Percentiles rank a stretch among this genome's conserved stretches.
Conservation (phyloP, 2,329 filamentous ascomycete species). For the Fusarium stilboides region DNA sequence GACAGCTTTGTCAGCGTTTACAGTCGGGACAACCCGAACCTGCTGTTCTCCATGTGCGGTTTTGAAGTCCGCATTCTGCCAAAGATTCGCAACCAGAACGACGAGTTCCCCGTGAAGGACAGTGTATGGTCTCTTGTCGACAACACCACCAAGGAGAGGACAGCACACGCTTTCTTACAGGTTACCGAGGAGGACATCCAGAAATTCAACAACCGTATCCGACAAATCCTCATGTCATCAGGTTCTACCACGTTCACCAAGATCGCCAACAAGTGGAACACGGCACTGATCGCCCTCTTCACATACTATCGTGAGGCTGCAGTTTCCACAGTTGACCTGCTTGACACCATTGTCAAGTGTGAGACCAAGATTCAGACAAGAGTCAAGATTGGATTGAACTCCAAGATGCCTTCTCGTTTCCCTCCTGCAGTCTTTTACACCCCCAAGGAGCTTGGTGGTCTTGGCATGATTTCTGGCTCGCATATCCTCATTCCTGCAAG, state of each 20-base stretch:
- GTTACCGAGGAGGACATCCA: slow-evolving; percentile 98
- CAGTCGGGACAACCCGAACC: slow-evolving; percentile 96
- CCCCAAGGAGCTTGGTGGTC: slow-evolving; percentile 94
- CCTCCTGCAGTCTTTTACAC: slow-evolving; percentile 99
- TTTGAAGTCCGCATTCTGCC: slow-evolving; percentile 97
- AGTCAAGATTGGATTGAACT: slow-evolving; percentile 98
- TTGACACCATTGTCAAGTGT: slow-evolving; percentile 99
- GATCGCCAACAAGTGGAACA: slow-evolving; percentile 99
- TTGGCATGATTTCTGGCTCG: slow-evolving; percentile 99
- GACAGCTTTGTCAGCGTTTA: slow-evolving; percentile 99
- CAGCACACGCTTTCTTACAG: slow-evolving; percentile 96
- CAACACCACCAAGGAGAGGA: slow-evolving; percentile 96
- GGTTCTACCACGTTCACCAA: slow-evolving; percentile 99
- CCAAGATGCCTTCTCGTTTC: slow-evolving; percentile 99
- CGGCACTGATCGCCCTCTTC: slow-evolving; percentile 94
- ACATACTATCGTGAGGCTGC: slow-evolving; percentile 99
- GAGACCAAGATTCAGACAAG: slow-evolving; percentile 99
- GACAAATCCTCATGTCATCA: slow-evolving; percentile 98
- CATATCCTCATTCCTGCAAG: slow-evolving; percentile 98
- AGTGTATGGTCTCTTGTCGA: slow-evolving; percentile 98
- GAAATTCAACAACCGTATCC: slow-evolving; percentile 99
- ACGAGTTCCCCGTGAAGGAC: slow-evolving; percentile 97
- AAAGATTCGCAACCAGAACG: slow-evolving; percentile 94
- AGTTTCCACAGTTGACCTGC: slow-evolving; percentile 91
- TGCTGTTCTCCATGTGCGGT: slow-evolving; percentile 97